These are phyloP conservation scores for Cryphonectria japonica DNA, from an alignment of 2,329 filamentous ascomycete species.

Conservation along the genomic window DNA sequence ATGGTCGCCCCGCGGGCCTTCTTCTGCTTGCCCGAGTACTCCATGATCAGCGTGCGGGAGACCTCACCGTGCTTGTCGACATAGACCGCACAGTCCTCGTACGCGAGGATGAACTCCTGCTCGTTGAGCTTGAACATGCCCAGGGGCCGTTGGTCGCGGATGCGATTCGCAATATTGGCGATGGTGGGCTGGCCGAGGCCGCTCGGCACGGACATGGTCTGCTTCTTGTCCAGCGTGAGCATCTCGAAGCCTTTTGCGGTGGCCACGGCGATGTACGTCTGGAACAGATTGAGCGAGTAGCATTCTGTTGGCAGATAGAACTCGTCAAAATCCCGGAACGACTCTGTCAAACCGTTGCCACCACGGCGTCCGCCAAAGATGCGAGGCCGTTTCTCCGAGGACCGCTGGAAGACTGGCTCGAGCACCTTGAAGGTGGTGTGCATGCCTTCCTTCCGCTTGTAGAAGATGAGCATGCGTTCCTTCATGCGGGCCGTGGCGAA, in stretches of 20 bases:
- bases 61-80: slow-evolving; percentile 98
- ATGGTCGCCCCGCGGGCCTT: slow-evolving; percentile 83
- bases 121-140: slow-evolving; percentile 97
- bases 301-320: slow-evolving; percentile 98
- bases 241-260: slow-evolving; percentile 94
- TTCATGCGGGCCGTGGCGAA: slow-evolving; percentile 98
- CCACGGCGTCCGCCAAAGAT: slow-evolving; percentile 62
- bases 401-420: slow-evolving; percentile 93
- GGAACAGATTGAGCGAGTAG: slow-evolving; percentile 94
- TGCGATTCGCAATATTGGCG: slow-evolving; percentile 80
- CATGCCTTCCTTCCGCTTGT: slow-evolving; percentile 92
- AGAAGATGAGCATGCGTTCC: slow-evolving; percentile 90
- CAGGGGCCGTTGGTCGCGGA: slow-evolving; percentile 81
- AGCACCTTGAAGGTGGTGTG: slow-evolving; percentile 96
- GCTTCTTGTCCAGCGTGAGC: slow-evolving; percentile 95
- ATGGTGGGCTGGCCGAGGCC: slow-evolving; percentile 80
- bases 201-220: slow-evolving; percentile 83
- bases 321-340: slow-evolving; percentile 97
- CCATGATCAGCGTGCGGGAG: slow-evolving; percentile 92
- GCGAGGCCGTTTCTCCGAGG: slow-evolving; percentile 79
- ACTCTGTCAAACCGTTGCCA: slow-evolving; percentile 78
- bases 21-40: slow-evolving; percentile 89
- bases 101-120: slow-evolving; percentile 89
- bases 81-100: slow-evolving; percentile 96
- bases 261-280: slow-evolving; percentile 88